Base-by-base conservation (phyloP, 257 asterid species). In the Verbascum thapsus region DNA sequence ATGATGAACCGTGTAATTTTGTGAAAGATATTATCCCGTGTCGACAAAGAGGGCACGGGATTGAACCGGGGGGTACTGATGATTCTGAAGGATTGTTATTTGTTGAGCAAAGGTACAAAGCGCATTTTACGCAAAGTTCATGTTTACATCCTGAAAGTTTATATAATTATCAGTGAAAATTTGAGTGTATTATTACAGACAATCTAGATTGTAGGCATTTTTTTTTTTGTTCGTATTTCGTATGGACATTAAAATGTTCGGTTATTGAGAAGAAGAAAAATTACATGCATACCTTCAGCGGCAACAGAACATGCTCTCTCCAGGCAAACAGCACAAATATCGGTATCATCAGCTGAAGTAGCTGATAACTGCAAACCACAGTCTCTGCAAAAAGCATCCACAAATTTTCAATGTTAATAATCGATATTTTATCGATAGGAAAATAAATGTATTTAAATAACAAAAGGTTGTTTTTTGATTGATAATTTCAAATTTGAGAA, bases 101-200 rank as follows among this genome's bases (percentile, higher is more conserved):
- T 42, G 96, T 88, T 30, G 99, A 89, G 87, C 99, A 92, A 58
- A 89, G 91, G 78, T 87, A 89, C 59, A 92, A 87, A 47, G 99
- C 97, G 34, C 99, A 92, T 76, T 88, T 87, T 47, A 87, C 95
- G 52, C 99, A 92, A 40, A 92, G 85, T 72, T 82, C 91, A 48
- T 92, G 99, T 10, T 79, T 76, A 54, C 99, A 92, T 26, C 99
- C 99, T 92, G 90, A 50, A 74, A 67, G 48, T 53, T 38, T n/a
- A 12, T 6, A 40, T 40, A 40, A 37, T 45, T 26, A n/a, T 15
- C 32, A 26, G 32, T 26, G 43, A 70, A 50, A 17, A 16, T 44
- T 44, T 8, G 15, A 11, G 48, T 11, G 38, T 2, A 35, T 47
- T 45, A 57, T 15, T 6, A 41, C n/a, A 22, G 34, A 43, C 34